Evolutionary conservation across 2,329 filamentous ascomycete genomes (phyloP), one percentile per base, ranked within the genome.

Genomic region (Purpureocillium lavendulum): DNA sequence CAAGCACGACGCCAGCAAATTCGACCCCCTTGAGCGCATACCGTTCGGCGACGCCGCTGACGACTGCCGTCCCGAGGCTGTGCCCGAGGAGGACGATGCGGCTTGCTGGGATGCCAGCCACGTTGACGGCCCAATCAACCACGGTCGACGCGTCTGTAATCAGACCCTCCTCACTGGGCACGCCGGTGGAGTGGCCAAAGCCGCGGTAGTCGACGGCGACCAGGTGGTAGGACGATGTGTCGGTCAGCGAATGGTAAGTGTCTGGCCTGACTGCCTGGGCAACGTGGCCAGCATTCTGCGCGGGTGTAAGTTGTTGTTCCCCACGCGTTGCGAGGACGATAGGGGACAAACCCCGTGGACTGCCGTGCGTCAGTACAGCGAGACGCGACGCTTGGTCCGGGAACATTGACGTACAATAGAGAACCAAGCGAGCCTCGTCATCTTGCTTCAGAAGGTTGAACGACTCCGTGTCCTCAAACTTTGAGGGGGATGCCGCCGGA

Each of bases 171-270:
- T 97, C 90, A 0, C 80, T 82, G 1, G 90, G 90, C 4, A 62
- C 65, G n/a, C 90, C 87, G 1, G 81, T 86, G 8, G 85, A 92
- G 30, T 77, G 72, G 1, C 88, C 89, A 50, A 87, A 96, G 7
- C 89, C 89, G 14, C 89, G 83, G 61, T 96, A 96, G 66, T 95
- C 88, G 51, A 95, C 80, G 30, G 87, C 77, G n/a, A 96, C 69
- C 33, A 95, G 75, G 55, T 96, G 89, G 40, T 88, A 80, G 0
- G 73, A 75, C 2, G 83, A 84, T 3, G 81, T 78, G 38, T 83
- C 76, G 4, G 87, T 78, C 32, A 95, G 67, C 33, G 80, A 73
- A 50, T 88, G 86, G 58, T 94, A 94, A 41, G 80, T 84, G 26
- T 80, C 71, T 2, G 87, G 82, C 13, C 90, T 79, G 56, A 81